Base-by-base conservation (phyloP, 345 rosid species). In the Acer saccharum region DNA sequence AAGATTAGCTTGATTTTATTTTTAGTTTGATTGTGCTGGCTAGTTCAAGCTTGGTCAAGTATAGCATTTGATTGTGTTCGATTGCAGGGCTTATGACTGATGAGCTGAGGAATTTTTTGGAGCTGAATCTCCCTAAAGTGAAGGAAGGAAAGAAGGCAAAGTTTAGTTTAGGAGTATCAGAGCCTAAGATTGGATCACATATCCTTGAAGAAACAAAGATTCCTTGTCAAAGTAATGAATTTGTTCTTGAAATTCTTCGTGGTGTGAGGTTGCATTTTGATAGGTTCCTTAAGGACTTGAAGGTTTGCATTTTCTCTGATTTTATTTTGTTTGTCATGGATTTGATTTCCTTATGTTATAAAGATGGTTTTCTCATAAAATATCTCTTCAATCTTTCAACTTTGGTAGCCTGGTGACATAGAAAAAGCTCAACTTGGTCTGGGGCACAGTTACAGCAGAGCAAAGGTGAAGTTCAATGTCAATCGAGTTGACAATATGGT, bases 371-470 rank as follows among this genome's bases (percentile, higher is more conserved):
- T 65, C 61, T 50, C 55, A 1, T 69, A 17, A 72, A 11, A n/a
- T 63, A 4, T 48, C 1, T 50, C 43, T 43, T 63, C 23, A 10
- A 27, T 25, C n/a, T 68, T 62, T 61, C 43, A 20, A 70, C 65
- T 41, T 76, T 12, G 76, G 69, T 86, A 94, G 98, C 87, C 97
- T 23, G 93, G 99, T 74, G 98, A 94, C 83, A 39, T 91, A 73
- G 98, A 94, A 75, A 94, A 92, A 85, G 93, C 97, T 11, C 99
- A 96, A 76, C 95, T 96, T 81, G 99, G 99, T 79, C 86, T 96
- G 44, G 95, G 90, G 3, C 99, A 96, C 80, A 96, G 98, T 77
- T 96, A 94, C 85, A 96, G 97, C 81, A 87, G 99, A 83, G 98
- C 98, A 10, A 94, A 96, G 77, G 98, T 96, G 77, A 96, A 96